Percentiles rank a stretch among this genome's conserved stretches.
Conservation (phyloP, 306 rosid species). For the Medicago lupulina region DNA sequence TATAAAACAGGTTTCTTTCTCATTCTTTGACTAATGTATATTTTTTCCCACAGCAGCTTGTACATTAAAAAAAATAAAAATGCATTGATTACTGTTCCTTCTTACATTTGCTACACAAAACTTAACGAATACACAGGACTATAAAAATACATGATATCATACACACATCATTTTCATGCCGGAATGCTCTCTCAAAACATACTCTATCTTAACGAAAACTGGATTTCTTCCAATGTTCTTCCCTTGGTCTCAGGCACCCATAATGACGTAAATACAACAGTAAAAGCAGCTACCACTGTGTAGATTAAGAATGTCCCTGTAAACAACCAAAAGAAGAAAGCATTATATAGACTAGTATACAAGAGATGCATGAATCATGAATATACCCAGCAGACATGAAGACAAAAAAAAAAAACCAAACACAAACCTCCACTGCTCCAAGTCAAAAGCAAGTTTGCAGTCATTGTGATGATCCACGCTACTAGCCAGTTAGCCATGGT, state of each 20-base stretch:
- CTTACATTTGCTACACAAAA: not conserved
- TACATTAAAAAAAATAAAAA: not conserved
- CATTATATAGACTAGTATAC: slow-evolving; percentile 11
- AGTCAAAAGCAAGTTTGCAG: slow-evolving; percentile 77
- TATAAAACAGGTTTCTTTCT: not conserved
- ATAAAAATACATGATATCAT: slow-evolving; percentile 18
- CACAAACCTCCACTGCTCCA: slow-evolving; percentile 78
- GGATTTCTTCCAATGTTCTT: slow-evolving; percentile 88
- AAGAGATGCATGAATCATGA: slow-evolving; percentile 23
- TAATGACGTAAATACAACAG: slow-evolving; percentile 55
- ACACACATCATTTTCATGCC: slow-evolving; percentile 2
- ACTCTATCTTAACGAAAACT: slow-evolving; percentile 66
- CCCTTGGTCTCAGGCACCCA: slow-evolving; percentile 93
- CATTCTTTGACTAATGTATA: slow-evolving; percentile 9
- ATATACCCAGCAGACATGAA: not conserved
- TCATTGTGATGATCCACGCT: slow-evolving; percentile 69
- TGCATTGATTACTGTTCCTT: not conserved
- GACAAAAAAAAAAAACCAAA: not conserved
- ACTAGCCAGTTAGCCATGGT: slow-evolving; percentile 74
- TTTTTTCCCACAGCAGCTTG: not conserved
- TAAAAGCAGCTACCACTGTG: slow-evolving; percentile 57
- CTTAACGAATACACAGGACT: slow-evolving; percentile 16
- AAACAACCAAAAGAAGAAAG: slow-evolving; percentile 19
- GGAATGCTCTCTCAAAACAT: slow-evolving; percentile 24
- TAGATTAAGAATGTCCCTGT: slow-evolving; percentile 76